Evolutionary conservation across 495 filamentous ascomycete species (phyloP), one percentile per base, ranked within the genome.

Genomic region (Penicillium bovifimosum): DNA sequence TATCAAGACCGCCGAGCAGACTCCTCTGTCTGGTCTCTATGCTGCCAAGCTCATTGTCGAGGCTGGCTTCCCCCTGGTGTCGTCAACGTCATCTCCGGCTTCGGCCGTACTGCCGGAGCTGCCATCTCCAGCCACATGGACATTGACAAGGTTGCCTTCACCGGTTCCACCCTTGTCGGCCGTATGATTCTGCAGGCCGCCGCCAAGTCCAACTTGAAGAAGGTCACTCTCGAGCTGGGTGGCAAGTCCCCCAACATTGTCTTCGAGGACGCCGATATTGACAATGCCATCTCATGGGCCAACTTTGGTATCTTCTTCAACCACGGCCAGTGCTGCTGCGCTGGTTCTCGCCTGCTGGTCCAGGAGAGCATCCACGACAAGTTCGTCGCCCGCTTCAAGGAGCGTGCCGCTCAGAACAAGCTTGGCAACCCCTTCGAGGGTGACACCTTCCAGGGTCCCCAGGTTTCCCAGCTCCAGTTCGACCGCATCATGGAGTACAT

Each of bases 221-320:
- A 96, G 85, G 93, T 96, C 43, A 97, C 92, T n/a, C 82, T 97
- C 29, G 92, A 97, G 75, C 86, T 97, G 47, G 92, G 92, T 69
- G 92, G 92, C 75, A 97, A 97, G 84, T 95, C 88, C 49, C 92
- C 92, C 56, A 97, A 97, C 80, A 96, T 97, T 55, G 84, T 97
- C 67, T 96, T 97, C 74, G 78, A 92, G 63, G 92, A 97, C 63
- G 92, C 92, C 49, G 85, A 97, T 64, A 91, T 97, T 61, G 91
- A 96, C 61, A 86, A 96, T 66, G 91, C 92, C 54, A 91, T 97
- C 73, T 89, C 86, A 14, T 97, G 92, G 92, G 88, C 92, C 70
- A 97, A 97, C 86, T 96, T 93, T 53, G 92, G 92, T 69, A 96
- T 97, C 67, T 97, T 90, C 86, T 97, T 80, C 80, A 97, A 97